Evolutionary conservation across 2,329 filamentous ascomycete species (phyloP).

Genomic region (Venturia nashicola): DNA sequence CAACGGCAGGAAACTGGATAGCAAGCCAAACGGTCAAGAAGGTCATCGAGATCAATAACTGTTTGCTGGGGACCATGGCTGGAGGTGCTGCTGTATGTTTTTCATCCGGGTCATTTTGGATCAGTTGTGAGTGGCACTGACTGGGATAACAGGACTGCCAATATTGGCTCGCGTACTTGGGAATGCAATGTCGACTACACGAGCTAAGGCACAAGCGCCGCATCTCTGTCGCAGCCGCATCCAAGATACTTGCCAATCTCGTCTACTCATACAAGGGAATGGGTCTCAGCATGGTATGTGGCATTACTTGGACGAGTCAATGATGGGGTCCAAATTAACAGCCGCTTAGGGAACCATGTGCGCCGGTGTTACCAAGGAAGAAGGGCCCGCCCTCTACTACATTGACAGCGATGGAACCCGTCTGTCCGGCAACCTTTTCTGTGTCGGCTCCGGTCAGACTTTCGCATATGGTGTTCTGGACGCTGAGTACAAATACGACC

Average conservation of each 20-base stretch:
- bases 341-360: conserved; percentile 72
- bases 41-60: conserved; percentile 96
- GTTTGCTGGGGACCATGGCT: conserved; percentile 92
- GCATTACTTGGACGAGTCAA: background rate
- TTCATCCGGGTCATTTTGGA: conserved; percentile 13
- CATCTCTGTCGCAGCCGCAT: conserved; percentile 92
- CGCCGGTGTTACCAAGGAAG: conserved; percentile 86
- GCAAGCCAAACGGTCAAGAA: conserved; percentile 99
- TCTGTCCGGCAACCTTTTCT: conserved; percentile 89
- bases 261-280: conserved; percentile 99
- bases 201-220: conserved; percentile 98
- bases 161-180: conserved; percentile 98
- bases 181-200: conserved; percentile 98
- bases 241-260: conserved; percentile 96
- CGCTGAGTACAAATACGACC: conserved; percentile 84
- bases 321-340: background rate
- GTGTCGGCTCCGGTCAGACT: conserved; percentile 94
- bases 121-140: conserved; percentile 4
- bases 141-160: conserved; percentile 67
- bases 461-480: conserved; percentile 98
- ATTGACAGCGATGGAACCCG: conserved; percentile 96
- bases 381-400: conserved; percentile 97
- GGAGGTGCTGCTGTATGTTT: conserved; percentile 74
- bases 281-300: conserved; percentile 76
- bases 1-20: conserved; percentile 97